Evolutionary conservation across 2,329 filamentous ascomycete species (phyloP).

Genomic region (Pestalotiopsis sp.): DNA sequence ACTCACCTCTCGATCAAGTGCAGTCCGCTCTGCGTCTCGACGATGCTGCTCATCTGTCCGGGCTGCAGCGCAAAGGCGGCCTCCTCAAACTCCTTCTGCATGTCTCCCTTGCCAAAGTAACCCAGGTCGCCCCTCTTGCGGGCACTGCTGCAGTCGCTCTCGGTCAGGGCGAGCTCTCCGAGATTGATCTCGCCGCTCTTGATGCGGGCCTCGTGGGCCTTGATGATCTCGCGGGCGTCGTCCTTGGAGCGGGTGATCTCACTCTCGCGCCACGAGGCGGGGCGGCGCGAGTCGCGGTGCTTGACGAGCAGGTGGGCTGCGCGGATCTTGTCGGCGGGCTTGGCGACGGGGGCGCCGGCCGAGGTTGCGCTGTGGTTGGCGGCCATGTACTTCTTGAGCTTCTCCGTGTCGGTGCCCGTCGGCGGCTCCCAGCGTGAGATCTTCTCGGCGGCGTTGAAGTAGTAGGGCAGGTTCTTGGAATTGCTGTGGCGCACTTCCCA

Average conservation of each 20-base stretch:
- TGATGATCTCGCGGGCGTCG: constrained; percentile 78
- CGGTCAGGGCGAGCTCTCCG: constrained; percentile 81
- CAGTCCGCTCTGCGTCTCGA: constrained; percentile 91
- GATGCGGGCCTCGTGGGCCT: constrained; percentile 76
- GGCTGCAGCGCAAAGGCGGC: constrained; percentile 88
- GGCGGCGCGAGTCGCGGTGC: constrained; percentile 83
- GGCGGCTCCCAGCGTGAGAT: constrained; percentile 96
- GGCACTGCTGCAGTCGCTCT: constrained; percentile 95
- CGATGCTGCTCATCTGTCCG: constrained; percentile 82
- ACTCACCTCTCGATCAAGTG: constrained; percentile 80
- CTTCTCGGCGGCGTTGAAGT: constrained; percentile 87
- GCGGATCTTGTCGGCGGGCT: constrained; percentile 80
- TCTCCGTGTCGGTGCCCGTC: constrained; percentile 82
- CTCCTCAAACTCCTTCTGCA: constrained; percentile 99
- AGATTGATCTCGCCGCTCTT: constrained; percentile 67
- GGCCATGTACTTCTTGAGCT: constrained; percentile 93
- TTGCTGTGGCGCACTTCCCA: constrained; percentile 99
- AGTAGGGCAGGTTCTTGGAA: constrained; percentile 98
- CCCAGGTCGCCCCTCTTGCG: constrained; percentile 93
- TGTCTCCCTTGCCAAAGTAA: constrained; percentile 91
- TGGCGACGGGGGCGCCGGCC: constrained; percentile 43
- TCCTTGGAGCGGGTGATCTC: constrained; percentile 88
- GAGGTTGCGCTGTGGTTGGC: constrained; percentile 72
- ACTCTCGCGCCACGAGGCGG: constrained; percentile 89
- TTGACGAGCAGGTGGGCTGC: constrained; percentile 93